Evolutionary conservation across 78 protist genomes (phyloP), one percentile per base, ranked within the genome.

Genomic region (Thecamonas trahens): DNA sequence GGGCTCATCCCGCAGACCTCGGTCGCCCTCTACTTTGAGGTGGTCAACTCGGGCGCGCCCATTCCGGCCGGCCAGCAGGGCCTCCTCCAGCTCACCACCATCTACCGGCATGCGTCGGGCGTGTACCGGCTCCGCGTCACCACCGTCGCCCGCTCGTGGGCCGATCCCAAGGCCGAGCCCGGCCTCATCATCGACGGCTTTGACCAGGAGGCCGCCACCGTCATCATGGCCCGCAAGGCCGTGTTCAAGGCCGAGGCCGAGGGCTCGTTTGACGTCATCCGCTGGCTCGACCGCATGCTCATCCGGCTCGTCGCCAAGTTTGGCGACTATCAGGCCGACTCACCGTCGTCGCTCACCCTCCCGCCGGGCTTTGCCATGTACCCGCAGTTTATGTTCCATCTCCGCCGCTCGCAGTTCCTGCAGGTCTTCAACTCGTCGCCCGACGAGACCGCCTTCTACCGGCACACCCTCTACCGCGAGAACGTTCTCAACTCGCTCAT

Each of bases 341-440:
- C 88, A 26, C 80, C 95, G 29, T 0, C 15, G 20, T 70, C 89
- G 22, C 86, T 96, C 61, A 72, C 67, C 4, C 85, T 96, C 57
- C 24, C 85, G 14, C 31, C 58, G 7, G 42, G 61, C 66, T 89
- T 96, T 50, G 8, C 91, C 26, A 67, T 91, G 44, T 96, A 92
- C 70, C 99, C 98, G 28, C 97, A 92, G 82, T 95, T 94, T 65
- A 91, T 97, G 95, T 97, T 91, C 90, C 97, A 97, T 82, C 68
- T 97, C 57, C 91, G 99, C 18, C 86, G 99, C 26, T 77, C 92
- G 15, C 81, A 73, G 34, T 92, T 93, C 76, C 53, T 97, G n/a
- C 95, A 93, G 49, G 93, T 85, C 32, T 96, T 96, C 73, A 90
- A 90, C 84, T 26, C 44, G 74, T 49, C 85, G 18, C 99, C 99